Evolutionary conservation across 805 yeast species (phyloP).

Genomic region (Starmerella sp.): DNA sequence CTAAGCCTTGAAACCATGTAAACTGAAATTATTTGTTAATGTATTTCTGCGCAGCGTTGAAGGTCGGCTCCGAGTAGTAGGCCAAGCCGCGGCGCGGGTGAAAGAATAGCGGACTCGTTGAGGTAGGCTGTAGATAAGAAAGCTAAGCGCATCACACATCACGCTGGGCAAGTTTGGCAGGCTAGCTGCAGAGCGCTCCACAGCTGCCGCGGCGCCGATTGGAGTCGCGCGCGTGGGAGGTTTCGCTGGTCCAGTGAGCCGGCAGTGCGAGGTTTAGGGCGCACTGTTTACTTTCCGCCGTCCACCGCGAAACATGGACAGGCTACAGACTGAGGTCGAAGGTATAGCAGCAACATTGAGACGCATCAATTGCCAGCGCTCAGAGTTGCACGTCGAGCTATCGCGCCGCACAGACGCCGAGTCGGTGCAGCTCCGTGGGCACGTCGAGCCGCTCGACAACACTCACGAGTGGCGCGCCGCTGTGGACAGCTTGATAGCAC

Average conservation of each 20-base stretch:
- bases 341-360: neutral
- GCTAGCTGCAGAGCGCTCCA: no score
- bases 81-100: no score
- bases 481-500: neutral
- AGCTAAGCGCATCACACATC: no score
- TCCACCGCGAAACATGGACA: neutral
- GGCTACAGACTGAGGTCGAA: neutral
- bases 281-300: neutral
- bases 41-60: neutral
- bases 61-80: no score
- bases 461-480: neutral
- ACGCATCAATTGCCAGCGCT: neutral
- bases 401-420: neutral
- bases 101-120: no score
- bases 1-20: neutral
- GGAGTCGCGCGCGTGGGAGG: no score
- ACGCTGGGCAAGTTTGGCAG: no score
- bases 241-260: no score
- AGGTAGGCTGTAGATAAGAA: no score
- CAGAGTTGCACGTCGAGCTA: neutral
- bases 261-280: neutral
- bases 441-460: neutral
- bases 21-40: constrained; percentile 2
- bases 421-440: neutral
- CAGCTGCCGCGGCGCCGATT: no score